A percentile compares a stretch with the other conserved stretches of the same genome.
Conservation (phyloP, 106 monocot species). For the Dioscorea dumetorum region DNA sequence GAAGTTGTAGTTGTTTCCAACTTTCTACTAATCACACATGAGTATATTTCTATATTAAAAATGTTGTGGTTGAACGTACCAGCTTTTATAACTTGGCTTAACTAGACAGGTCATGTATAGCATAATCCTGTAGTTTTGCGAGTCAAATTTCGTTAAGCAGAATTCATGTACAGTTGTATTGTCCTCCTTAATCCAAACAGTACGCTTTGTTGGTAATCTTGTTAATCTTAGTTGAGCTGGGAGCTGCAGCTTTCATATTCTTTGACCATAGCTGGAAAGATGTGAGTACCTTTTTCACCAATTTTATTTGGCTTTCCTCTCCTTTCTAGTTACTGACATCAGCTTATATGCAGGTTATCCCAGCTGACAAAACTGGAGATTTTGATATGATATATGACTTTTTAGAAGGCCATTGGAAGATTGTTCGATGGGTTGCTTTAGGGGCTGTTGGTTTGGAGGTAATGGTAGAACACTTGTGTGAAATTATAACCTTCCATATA, state of each 20-base stretch:
- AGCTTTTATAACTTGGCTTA: too few species aligned
- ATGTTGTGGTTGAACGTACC: too few species aligned
- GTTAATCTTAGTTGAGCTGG: constrained; percentile 71
- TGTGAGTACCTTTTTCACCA: constrained; percentile 30
- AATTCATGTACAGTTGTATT: too few species aligned
- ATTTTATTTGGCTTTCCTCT: not conserved
- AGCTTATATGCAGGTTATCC: constrained; percentile 45
- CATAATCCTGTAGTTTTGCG: too few species aligned
- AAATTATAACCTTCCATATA: too few species aligned
- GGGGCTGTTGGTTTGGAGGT: constrained; percentile 80
- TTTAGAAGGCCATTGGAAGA: constrained; percentile 75
- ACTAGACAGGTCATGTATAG: too few species aligned
- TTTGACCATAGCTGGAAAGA: constrained; percentile 91
- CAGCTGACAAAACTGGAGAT: constrained; percentile 82
- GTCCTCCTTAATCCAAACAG: constrained; percentile 57
- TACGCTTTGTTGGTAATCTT: constrained; percentile 78
- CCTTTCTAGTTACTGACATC: not conserved
- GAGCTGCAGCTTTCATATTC: constrained; percentile 87
- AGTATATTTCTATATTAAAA: too few species aligned
- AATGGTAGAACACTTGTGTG: not conserved
- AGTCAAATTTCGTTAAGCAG: too few species aligned
- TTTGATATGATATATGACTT: constrained; percentile 85
- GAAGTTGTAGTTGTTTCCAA: too few species aligned
- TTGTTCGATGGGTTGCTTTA: constrained; percentile 79
- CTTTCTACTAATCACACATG: too few species aligned